Conservation (phyloP, 768 basidiomycete species). For the Boletus reticuloceps region DNA sequence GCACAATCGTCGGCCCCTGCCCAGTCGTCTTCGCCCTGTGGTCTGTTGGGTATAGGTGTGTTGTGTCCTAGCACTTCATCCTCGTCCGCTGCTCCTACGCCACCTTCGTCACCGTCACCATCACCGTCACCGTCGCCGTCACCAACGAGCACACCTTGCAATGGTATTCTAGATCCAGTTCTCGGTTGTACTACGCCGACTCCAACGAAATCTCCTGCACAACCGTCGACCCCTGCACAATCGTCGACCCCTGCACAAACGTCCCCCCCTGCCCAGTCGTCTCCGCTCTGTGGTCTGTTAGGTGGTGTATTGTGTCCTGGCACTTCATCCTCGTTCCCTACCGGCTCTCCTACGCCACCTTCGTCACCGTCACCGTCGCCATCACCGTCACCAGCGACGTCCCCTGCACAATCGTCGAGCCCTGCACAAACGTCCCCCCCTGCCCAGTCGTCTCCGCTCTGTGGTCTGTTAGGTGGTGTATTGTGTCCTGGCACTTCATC, state of each 20-base stretch:
- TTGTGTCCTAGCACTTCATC: neutral
- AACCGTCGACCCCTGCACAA: no score
- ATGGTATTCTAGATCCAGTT: no score
- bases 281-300: neutral
- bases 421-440: neutral
- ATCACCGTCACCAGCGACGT: no score
- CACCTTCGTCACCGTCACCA: neutral
- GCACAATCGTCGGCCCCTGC: neutral
- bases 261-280: neutral
- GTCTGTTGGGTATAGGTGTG: neutral
- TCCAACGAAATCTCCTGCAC: no score
- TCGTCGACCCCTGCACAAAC: neutral
- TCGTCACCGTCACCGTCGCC: neutral
- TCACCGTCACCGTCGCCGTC: neutral
- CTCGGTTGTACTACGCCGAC: no score
- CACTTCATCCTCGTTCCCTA: no score
- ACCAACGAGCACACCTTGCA: no score
- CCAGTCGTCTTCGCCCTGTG: neutral
- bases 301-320: neutral
- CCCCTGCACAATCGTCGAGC: no score
- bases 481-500: no score
- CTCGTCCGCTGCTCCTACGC: no score
- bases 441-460: neutral
- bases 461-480: neutral
- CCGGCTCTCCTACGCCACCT: no score